These are phyloP conservation scores for Phialocephala sp. DNA, from an alignment of 2,329 filamentous ascomycete genomes.

Conservation along the genomic window DNA sequence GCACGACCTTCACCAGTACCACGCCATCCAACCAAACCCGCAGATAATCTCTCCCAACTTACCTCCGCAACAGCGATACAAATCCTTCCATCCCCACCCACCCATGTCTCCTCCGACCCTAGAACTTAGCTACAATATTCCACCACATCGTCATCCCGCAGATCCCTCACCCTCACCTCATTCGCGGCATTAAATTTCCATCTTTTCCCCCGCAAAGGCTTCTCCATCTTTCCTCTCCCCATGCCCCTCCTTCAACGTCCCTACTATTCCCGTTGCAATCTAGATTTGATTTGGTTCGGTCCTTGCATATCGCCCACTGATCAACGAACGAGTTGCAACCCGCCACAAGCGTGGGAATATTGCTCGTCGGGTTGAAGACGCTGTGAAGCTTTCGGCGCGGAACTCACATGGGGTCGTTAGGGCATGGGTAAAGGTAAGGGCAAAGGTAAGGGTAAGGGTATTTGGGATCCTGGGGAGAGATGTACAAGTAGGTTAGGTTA, in stretches of 20 bases:
- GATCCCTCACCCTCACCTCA: constrained; percentile 1
- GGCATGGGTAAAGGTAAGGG: constrained; percentile 27
- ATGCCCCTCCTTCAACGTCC: background rate
- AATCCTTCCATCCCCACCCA: no score
- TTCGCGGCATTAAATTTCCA: constrained; percentile 29
- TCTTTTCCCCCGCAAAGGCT: constrained; percentile 21
- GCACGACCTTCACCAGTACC: no score
- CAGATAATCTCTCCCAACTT: no score
- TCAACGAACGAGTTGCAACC: background rate
- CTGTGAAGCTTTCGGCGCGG: constrained; percentile 7
- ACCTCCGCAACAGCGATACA: no score
- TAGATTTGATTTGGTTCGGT: background rate
- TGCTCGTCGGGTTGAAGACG: background rate
- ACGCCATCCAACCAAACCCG: no score
- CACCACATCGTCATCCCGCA: background rate
- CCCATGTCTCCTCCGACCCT: no score
- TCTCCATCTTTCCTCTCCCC: background rate
- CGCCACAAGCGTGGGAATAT: background rate
- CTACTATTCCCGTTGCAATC: background rate
- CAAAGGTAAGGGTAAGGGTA: no score
- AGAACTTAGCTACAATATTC: constrained; percentile 8
- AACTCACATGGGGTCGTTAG: background rate
- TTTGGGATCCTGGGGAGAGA: constrained; percentile 7
- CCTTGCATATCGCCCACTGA: background rate
- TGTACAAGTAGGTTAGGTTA: background rate